Evolutionary conservation across 2,329 filamentous ascomycete species (phyloP), one percentile per base, ranked within the genome.

Genomic region (Aspergillus puulaauensis): DNA sequence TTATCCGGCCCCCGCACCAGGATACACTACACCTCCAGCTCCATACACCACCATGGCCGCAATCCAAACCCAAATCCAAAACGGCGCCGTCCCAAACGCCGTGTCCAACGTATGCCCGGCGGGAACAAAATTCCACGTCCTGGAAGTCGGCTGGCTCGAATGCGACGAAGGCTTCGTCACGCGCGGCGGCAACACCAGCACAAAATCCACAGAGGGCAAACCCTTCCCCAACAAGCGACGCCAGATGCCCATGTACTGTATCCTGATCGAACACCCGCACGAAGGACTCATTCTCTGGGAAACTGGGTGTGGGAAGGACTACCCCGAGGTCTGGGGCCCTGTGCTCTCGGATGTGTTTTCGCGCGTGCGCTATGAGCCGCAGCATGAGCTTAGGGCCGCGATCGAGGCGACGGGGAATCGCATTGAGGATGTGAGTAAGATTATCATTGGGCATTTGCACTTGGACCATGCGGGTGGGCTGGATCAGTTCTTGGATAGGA

Each of bases 391-490:
- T 15, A 41, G 55, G 2, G 55, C 55, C 11, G 59, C 59, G 2
- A 44, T 61, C 2, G 52, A 61, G 48, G 56, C 56, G 21, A 58
- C 59, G 3, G 59, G 59, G 4, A 37, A 61, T 31, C 43, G 39
- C 4, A 44, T 61, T 11, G 56, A 58, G 7, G 52, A 58, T 41
- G 48, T 61, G n/a, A 55, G 52, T 31, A 58, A 55, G 44, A 53
- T 61, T 21, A 57, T 57, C 4, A 61, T 59, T 24, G 60, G 60
- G 3, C 56, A 61, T 54, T 39, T 61, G 21, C 60, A 60, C 41
- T 31, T 57, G 6, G 57, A 60, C 5, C 60, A 61, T 47, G 56
- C 56, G 1, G 60, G 60, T 4, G 59, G 59, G 1, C 23, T 61
- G 7, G 52, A 61, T 27, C 47, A 58, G 27, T 61, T 61, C 15